Conservation (phyloP, 1,139 yeast genomes). For the Lodderomyces orthopsilosis region DNA sequence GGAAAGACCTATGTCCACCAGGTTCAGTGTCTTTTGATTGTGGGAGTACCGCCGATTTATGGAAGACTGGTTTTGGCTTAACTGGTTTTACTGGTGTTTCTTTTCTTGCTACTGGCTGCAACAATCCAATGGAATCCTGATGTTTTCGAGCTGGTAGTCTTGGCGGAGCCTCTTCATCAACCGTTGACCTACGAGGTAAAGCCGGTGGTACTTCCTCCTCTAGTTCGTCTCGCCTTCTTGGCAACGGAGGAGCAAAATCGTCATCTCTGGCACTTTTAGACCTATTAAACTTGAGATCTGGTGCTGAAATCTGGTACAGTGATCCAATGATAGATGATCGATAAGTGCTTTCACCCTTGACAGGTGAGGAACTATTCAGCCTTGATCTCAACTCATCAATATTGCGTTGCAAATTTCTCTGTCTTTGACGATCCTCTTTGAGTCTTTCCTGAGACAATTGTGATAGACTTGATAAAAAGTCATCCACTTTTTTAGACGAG, state of each 20-base stretch:
- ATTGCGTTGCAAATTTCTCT: constrained; percentile 29
- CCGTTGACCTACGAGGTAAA: constrained; percentile 17
- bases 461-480: constrained; percentile 33
- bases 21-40: neutral
- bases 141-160: constrained; percentile 15
- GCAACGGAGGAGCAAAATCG: constrained; percentile 7
- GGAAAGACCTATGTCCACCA: constrained; percentile 15
- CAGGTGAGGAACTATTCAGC: constrained; percentile 26
- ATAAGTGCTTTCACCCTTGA: constrained; percentile 9
- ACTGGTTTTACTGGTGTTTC: constrained; percentile 5
- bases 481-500: constrained; percentile 30
- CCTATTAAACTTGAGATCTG: constrained; percentile 23
- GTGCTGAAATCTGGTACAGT: constrained; percentile 11
- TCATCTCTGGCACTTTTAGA: constrained; percentile 3
- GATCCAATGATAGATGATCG: neutral
- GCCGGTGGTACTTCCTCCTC: constrained; percentile 12
- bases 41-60: neutral
- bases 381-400: constrained; percentile 29
- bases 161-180: constrained; percentile 12
- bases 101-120: constrained; percentile 21
- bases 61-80: neutral
- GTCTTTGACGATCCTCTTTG: constrained; percentile 32
- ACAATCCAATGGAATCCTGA: constrained; percentile 17
- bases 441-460: constrained; percentile 32
- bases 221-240: constrained; percentile 8